Conservation (phyloP, 768 basidiomycete genomes). For the Porpolomopsis calyptriformis region DNA sequence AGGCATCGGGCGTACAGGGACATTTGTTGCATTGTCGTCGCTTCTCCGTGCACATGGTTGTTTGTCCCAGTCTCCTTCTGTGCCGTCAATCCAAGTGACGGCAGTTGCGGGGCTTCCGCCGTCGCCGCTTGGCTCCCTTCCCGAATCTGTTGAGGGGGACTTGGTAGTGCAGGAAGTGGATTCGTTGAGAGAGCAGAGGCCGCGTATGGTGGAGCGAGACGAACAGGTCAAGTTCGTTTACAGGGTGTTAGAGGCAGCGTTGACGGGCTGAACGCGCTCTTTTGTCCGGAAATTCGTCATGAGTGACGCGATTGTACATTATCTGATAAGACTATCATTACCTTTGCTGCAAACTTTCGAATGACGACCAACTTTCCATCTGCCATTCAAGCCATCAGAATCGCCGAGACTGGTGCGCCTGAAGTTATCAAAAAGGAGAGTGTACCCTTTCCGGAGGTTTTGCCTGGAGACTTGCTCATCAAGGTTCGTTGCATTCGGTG, state of each 20-base stretch:
- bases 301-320: neutral
- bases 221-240: constrained; percentile 62
- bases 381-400: constrained; percentile 61
- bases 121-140: constrained; percentile 52
- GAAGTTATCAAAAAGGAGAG: constrained; percentile 64
- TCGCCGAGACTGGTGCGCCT: constrained; percentile 60
- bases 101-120: constrained; percentile 19
- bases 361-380: constrained; percentile 45
- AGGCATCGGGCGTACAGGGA: constrained; percentile 78
- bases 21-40: constrained; percentile 74
- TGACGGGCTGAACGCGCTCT: neutral
- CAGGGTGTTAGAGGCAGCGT: constrained; percentile 32
- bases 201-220: constrained; percentile 67
- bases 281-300: neutral
- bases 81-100: constrained; percentile 7
- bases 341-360: too few species aligned
- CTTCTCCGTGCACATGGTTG: constrained; percentile 55
- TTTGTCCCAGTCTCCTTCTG: constrained; percentile 26
- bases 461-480: constrained; percentile 49
- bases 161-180: constrained; percentile 64
- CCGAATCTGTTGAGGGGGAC: constrained; percentile 39
- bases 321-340: too few species aligned
- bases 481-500: constrained; percentile 19
- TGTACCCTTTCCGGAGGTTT: constrained; percentile 57
- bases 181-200: constrained; percentile 67